Evolutionary conservation across 208 protist genomes (phyloP).

Genomic region (Perkinsela sp.): DNA sequence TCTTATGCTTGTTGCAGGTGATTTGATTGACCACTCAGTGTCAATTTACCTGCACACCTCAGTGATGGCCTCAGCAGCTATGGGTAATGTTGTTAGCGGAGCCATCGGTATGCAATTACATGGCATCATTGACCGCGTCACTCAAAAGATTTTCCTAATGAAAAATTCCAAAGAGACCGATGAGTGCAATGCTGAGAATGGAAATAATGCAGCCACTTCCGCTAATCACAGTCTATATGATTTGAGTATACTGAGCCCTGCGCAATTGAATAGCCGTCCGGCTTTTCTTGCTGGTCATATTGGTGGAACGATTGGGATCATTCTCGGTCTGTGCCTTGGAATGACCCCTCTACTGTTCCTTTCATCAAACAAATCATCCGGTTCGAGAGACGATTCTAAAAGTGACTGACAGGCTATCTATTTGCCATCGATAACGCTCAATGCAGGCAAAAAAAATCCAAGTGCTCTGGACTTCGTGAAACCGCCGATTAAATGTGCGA

Average conservation of each 20-base stretch:
- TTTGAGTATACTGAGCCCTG: slow-evolving; percentile 28
- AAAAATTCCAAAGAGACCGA: neutral
- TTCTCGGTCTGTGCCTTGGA: slow-evolving; percentile 40
- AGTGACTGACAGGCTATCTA: no score
- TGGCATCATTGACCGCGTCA: slow-evolving; percentile 50
- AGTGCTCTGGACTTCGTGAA: no score
- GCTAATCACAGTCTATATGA: neutral
- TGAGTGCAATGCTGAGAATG: neutral
- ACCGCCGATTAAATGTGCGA: no score
- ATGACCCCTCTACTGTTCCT: slow-evolving; percentile 42
- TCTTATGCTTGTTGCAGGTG: slow-evolving; percentile 55
- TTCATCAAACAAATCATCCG: no score
- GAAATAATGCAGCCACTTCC: neutral
- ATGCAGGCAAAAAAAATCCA: no score
- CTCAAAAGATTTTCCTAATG: slow-evolving; percentile 33
- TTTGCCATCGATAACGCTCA: no score
- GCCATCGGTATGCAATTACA: slow-evolving; percentile 61
- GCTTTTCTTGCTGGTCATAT: slow-evolving; percentile 59
- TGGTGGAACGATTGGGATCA: slow-evolving; percentile 52
- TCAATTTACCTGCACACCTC: slow-evolving; percentile 63
- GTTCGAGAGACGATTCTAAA: no score
- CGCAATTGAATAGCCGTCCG: slow-evolving; percentile 31
- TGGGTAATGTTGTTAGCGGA: slow-evolving; percentile 62
- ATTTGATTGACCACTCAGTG: slow-evolving; percentile 45
- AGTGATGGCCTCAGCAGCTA: slow-evolving; percentile 50